Conservation (phyloP, 108 stramenopile genomes). For the Phaeodactylum tricornutum region DNA sequence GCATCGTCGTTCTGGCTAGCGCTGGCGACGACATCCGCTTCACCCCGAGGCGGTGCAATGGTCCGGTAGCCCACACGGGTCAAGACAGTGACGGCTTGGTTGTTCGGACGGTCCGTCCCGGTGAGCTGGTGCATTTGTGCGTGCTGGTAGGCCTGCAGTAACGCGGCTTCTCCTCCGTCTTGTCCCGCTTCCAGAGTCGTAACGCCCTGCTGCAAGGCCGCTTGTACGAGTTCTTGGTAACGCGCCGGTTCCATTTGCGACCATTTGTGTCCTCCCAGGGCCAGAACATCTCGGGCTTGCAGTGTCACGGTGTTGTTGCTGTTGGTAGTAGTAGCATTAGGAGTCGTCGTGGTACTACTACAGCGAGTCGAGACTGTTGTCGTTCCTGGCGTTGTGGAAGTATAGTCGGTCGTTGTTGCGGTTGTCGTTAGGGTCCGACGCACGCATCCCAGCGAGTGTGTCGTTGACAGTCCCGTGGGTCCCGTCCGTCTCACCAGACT, state of each 20-base stretch:
- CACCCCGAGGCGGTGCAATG: slow-evolving; percentile 4
- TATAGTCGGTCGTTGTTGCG: background rate
- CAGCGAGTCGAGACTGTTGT: background rate
- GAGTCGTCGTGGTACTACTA: background rate
- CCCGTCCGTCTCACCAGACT: too few relatives aligned
- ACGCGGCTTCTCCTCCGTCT: slow-evolving; percentile 40
- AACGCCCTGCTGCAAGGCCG: slow-evolving; percentile 18
- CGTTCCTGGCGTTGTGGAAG: too few relatives aligned
- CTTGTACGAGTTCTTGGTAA: slow-evolving; percentile 24
- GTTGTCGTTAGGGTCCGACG: background rate
- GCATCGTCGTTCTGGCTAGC: slow-evolving; percentile 15
- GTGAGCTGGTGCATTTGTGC: background rate
- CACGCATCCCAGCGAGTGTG: too few relatives aligned
- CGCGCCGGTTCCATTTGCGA: slow-evolving; percentile 15
- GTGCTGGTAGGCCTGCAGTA: slow-evolving; percentile 21
- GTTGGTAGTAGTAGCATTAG: background rate
- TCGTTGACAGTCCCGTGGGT: too few relatives aligned
- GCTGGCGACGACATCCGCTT: background rate
- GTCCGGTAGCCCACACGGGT: slow-evolving; percentile 61
- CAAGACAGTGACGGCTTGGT: slow-evolving; percentile 21
- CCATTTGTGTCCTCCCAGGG: slow-evolving; percentile 34
- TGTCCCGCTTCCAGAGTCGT: slow-evolving; percentile 32
- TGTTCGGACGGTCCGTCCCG: background rate
- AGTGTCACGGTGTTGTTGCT: slow-evolving; percentile 5
- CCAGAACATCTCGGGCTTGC: slow-evolving; percentile 4